phyloP scores from a whole-genome alignment of 176 grass and related monocot genomes.

The Pontederia paniculata region DNA sequence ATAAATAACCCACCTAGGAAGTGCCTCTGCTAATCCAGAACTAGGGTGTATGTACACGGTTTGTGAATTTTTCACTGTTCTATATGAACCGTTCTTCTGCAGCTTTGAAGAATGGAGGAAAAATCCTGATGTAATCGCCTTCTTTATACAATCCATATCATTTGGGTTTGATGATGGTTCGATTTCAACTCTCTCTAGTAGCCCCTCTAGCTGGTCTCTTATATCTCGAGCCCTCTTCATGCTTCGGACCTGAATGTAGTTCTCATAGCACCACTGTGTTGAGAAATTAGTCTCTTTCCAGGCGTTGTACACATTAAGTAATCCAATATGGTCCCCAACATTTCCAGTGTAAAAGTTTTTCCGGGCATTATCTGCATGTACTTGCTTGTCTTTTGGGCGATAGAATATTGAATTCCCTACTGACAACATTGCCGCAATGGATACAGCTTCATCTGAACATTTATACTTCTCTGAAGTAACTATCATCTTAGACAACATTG shows the following conservation, averaged over 20 bases:
- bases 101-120: constrained; percentile 83
- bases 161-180: constrained; percentile 56
- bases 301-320: constrained; percentile 83
- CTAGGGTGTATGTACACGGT: constrained; percentile 85
- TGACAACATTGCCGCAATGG: constrained; percentile 70
- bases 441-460: constrained; percentile 87
- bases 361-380: constrained; percentile 87
- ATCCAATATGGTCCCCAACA: constrained; percentile 78
- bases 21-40: constrained; percentile 83
- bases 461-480: constrained; percentile 82
- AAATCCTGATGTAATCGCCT: constrained; percentile 91
- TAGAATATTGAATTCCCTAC: constrained; percentile 93
- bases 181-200: constrained; percentile 93
- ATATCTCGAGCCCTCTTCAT: constrained; percentile 93
- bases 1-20: constrained; percentile 71
- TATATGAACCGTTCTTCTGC: constrained; percentile 84
- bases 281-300: constrained; percentile 93
- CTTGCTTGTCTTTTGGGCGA: constrained; percentile 92
- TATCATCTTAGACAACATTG: constrained; percentile 89
- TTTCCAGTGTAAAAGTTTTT: constrained; percentile 88
- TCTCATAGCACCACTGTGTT: constrained; percentile 90
- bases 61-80: constrained; percentile 77
- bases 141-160: constrained; percentile 71
- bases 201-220: constrained; percentile 83
- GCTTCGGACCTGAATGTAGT: constrained; percentile 50